Base-by-base conservation (phyloP, 768 basidiomycete species). In the Mycena vulgaris region DNA sequence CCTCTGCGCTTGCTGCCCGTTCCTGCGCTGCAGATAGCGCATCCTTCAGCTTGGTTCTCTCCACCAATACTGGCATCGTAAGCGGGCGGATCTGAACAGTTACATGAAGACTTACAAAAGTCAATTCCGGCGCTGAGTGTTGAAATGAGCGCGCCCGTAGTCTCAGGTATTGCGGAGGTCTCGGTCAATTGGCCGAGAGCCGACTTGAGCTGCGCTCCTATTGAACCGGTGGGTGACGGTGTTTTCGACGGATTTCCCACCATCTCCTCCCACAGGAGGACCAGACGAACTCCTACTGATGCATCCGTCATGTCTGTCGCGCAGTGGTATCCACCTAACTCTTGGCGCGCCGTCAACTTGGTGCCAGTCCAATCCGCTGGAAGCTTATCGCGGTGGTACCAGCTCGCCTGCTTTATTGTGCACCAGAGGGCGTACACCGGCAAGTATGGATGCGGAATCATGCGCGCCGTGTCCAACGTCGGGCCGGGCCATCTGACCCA, bases 391-490 rank as follows among this genome's bases (percentile, higher is more conserved):
- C 57, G 30, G 23, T 69, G 68, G 27, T 69, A 63, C 68, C 68
- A 69, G 27, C 62, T 51, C 4, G 68, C 62, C n/a, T 56, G 61
- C 23, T 58, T 58, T 8, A 69, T 47, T 13, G 68, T 69, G 14
- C 68, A 69, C 68, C 68, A 69, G 2, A 69, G 49, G 4, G 68
- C 48, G 57, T 69, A 69, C 9, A 45, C 17, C 37, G 68, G 56
- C 5, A 69, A 13, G 19, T 59, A 64, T 4, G 68, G 68, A 16
- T 69, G 68, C 14, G 5, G 9, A 10, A 69, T 35, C 48, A 59
- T 27, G 21, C 7, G n/a, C 13, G 25, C 33, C 14, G 5, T 14
- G 37, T 49, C 68, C 25, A 58, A 30, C 25, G 61, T 51, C 21
- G 55, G 39, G 25, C 68, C 68, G 3, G 68, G 25, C 68, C 68